These are phyloP conservation scores for Cucurbita ficifolia DNA, from an alignment of 306 rosid genomes.

Conservation along the genomic window DNA sequence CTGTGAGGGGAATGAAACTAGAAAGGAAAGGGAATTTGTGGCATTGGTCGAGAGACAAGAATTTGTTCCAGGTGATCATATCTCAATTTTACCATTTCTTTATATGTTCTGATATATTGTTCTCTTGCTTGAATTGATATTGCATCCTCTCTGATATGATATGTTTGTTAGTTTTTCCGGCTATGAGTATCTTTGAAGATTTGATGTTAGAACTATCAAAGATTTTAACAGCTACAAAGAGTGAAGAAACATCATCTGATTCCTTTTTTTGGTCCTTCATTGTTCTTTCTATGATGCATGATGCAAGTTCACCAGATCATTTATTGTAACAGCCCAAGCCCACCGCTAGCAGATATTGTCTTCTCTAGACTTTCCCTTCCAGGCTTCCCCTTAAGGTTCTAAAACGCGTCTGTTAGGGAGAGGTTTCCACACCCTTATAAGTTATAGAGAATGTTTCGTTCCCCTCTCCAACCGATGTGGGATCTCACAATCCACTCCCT, in stretches of 20 bases:
- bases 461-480: too few relatives aligned
- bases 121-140: neutral
- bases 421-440: too few relatives aligned
- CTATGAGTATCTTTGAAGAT: neutral
- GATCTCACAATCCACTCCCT: too few relatives aligned
- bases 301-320: neutral
- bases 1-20: neutral
- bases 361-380: too few relatives aligned
- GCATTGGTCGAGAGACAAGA: conserved; percentile 9
- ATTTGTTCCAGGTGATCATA: conserved; percentile 12
- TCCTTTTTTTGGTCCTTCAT: neutral
- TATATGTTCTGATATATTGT: neutral
- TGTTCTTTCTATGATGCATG: neutral
- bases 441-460: too few relatives aligned
- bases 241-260: neutral
- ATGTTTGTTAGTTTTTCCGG: neutral
- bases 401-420: too few relatives aligned
- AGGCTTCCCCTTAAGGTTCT: too few relatives aligned
- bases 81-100: neutral
- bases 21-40: conserved; percentile 5
- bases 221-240: neutral
- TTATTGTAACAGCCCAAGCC: too few relatives aligned
- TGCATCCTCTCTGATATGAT: neutral
- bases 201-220: neutral
- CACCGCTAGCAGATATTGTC: too few relatives aligned